phyloP scores from a whole-genome alignment of 2,329 filamentous ascomycete species.

The Chrysoporthe austroafricana region DNA sequence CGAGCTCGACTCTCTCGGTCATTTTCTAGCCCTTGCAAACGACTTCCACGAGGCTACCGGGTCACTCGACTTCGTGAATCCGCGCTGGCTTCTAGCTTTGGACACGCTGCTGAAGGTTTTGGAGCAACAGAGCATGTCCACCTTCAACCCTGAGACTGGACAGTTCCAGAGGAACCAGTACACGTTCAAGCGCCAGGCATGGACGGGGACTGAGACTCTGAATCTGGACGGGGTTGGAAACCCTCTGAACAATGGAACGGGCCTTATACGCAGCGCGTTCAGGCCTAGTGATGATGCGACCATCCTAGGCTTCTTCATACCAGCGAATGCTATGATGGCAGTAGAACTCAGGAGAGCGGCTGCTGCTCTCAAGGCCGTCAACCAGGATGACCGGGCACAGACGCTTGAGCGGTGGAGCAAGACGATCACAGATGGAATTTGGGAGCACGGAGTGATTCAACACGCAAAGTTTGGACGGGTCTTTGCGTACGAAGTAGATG shows the following conservation, averaged over 20 bases:
- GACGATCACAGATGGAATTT: slow-evolving; percentile 75
- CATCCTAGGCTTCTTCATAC: slow-evolving; percentile 92
- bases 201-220: slow-evolving; percentile 86
- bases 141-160: slow-evolving; percentile 72
- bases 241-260: slow-evolving; percentile 81
- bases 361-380: slow-evolving; percentile 65
- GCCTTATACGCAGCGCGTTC: slow-evolving; percentile 88
- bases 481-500: slow-evolving; percentile 87
- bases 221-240: slow-evolving; percentile 85
- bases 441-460: slow-evolving; percentile 79
- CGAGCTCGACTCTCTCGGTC: slow-evolving; percentile 91
- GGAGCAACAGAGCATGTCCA: slow-evolving; percentile 76
- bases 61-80: slow-evolving; percentile 76
- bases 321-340: slow-evolving; percentile 94
- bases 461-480: slow-evolving; percentile 77
- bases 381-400: slow-evolving; percentile 56
- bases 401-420: slow-evolving; percentile 62
- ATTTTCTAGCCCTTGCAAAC: slow-evolving; percentile 85
- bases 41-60: slow-evolving; percentile 82
- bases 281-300: slow-evolving; percentile 94
- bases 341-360: slow-evolving; percentile 81
- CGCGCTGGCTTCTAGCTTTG: slow-evolving; percentile 79
- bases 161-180: slow-evolving; percentile 75
- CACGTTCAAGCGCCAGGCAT: slow-evolving; percentile 82
- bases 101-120: slow-evolving; percentile 75